Evolutionary conservation across 805 yeast species (phyloP).

Genomic region (Groenewaldozyma tartarivorans): DNA sequence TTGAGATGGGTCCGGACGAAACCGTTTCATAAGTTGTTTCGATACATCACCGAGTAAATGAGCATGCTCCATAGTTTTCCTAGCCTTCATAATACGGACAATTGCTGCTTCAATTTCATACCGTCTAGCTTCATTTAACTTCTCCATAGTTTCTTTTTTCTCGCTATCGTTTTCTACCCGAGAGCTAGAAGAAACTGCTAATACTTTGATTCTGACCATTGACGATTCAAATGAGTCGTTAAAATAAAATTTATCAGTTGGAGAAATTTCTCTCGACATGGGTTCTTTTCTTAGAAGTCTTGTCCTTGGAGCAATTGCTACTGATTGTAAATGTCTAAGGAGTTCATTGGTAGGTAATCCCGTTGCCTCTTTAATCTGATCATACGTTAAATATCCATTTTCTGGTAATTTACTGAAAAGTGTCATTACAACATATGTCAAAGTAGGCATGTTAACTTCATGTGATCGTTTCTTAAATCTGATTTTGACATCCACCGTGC

Average conservation of each 20-base stretch:
- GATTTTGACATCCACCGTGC: constrained; percentile 71
- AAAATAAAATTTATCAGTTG: constrained; percentile 53
- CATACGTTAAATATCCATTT: constrained; percentile 40
- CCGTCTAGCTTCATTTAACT: constrained; percentile 53
- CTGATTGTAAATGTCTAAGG: constrained; percentile 67
- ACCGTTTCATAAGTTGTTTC: constrained; percentile 49
- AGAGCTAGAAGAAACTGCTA: constrained; percentile 45
- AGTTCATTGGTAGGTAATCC: constrained; percentile 67
- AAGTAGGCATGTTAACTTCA: constrained; percentile 70
- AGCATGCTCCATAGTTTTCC: constrained; percentile 51
- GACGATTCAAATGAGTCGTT: constrained; percentile 64
- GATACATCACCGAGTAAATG: constrained; percentile 59
- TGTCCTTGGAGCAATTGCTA: constrained; percentile 75
- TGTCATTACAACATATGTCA: constrained; percentile 68
- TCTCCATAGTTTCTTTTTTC: constrained; percentile 39
- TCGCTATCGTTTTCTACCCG: constrained; percentile 47
- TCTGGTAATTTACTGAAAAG: constrained; percentile 50
- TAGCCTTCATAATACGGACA: constrained; percentile 75
- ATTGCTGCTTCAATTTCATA: constrained; percentile 75
- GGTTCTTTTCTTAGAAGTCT: constrained; percentile 69
- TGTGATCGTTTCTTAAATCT: constrained; percentile 61
- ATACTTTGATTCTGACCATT: constrained; percentile 59
- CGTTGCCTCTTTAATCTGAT: constrained; percentile 56
- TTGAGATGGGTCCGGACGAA: constrained; percentile 56
- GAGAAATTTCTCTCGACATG: constrained; percentile 58